Percentiles rank a stretch among this genome's conserved stretches.
These are phyloP conservation scores for Solanum corneliomulleri DNA, from an alignment of 257 asterid species.

Conservation along the genomic window DNA sequence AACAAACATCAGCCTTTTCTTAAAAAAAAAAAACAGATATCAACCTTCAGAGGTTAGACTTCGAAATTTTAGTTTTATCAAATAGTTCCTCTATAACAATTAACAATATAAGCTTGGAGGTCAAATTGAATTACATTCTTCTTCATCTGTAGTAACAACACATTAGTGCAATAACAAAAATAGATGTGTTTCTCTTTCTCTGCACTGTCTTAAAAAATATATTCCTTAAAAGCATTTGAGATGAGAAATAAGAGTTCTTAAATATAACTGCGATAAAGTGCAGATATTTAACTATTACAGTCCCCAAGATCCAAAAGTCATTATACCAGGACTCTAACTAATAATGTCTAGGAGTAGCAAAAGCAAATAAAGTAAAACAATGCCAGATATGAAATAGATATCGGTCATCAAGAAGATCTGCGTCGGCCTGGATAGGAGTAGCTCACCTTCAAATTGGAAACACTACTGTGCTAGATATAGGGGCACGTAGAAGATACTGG, in stretches of 20 bases:
- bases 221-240: background rate
- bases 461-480: background rate
- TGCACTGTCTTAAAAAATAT: background rate
- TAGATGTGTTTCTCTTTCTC: background rate
- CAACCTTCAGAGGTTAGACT: background rate
- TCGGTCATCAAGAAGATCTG: background rate
- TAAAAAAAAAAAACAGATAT: background rate
- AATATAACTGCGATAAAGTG: background rate
- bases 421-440: background rate
- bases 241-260: background rate
- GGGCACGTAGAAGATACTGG: background rate
- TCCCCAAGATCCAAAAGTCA: background rate
- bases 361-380: background rate
- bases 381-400: background rate
- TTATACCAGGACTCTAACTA: background rate
- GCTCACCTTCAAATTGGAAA: background rate
- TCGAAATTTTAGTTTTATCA: background rate
- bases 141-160: background rate
- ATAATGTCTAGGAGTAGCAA: background rate
- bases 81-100: background rate
- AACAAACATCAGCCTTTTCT: background rate
- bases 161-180: background rate
- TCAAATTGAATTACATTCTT: background rate
- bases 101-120: background rate
- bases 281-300: background rate